Evolutionary conservation across 2,329 filamentous ascomycete species (phyloP), one percentile per base, ranked within the genome.

Genomic region (Leptographium lundbergii): DNA sequence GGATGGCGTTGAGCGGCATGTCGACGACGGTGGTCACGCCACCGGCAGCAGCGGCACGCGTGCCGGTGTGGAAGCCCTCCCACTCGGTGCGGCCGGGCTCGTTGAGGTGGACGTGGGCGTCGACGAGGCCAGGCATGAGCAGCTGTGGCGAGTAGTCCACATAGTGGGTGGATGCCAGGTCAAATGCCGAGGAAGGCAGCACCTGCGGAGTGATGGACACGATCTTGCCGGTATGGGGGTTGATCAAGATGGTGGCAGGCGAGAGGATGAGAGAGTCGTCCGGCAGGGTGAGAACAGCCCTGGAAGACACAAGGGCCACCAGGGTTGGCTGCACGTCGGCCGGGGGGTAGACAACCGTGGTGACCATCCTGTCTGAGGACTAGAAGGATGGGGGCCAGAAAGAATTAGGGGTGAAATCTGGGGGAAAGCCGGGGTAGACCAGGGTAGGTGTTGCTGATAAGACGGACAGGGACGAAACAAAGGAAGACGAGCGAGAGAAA

Each of bases 21-120:
- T 97, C 94, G 67, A 99, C 77, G 11, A 99, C 91, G 0, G 94
- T 97, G 5, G 94, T 99, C 29, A 97, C 94, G 66, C 94, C 94
- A 48, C 94, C 94, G 66, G 92, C 95, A 13, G 94, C 94, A 4
- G 94, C 94, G 39, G 94, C 94, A 66, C 89, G 82, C 27, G 94
- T 97, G 55, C 94, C 94, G 0, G 91, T 96, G 77, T 87, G 88
- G 77, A 99, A 99, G 13, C 94, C 94, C 70, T 99, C 94, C 94
- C 94, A 97, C 81, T 96, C 92, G 57, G 92, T 96, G 60, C 94
- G 83, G 50, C 94, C 94, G 0, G 94, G 94, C 74, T 99, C 94
- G 69, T 97, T 97, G 66, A 97, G 82, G 74, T 99, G 94, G 45
- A 99, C 94, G 71, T 99, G 94, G 42, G 94, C 92, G 71, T 99